Base-by-base conservation (phyloP, 1,284 basidiomycete genomes). In the Leccinum solheimii region DNA sequence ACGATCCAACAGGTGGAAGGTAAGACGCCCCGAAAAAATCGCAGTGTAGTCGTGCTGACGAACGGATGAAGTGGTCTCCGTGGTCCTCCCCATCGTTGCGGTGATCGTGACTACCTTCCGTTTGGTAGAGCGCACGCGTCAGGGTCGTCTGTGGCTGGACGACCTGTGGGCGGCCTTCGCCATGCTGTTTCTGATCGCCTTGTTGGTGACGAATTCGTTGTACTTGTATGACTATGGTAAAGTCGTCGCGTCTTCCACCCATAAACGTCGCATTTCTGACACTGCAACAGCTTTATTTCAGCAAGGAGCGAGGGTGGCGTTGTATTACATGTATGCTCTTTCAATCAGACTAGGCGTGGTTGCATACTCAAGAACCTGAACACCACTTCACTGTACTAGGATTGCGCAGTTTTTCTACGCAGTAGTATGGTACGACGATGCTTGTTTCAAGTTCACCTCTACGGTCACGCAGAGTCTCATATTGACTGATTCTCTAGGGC, bases 281-380 rank as follows among this genome's bases (percentile, higher is more conserved):
- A 5, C n/a, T 26, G n/a, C 27, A 21, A 21, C 32, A 61, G 59
- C 57, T 27, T 13, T 10, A 8, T 61, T 48, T 13, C 43, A 11
- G 4, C 57, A 59, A 48, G 26, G 26, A 9, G 48, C 40, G 3
- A 43, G 34, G 13, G 57, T 61, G 21, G 57, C 26, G 7, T 16
- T 60, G 23, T 60, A 60, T 32, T 60, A 60, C 59, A 60, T 60
- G 59, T 60, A 50, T 3, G 59, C 30, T 38, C 11, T 26, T 59
- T 40, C 16, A 30, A 27, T 1, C 3, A 13, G 14, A 43, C 8
- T 52, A 10, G 32, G 26, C 23, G 3, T 40, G 10, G 11, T 4
- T 11, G 51, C 19, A 30, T 21, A 34, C 56, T 60, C n/a, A 60
- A 26, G 50, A 16, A 32, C 10, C 10, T 48, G 10, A 48, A 43